Evolutionary conservation across 164 flowering plant species (phyloP).

Genomic region (Liriodendron chinense): DNA sequence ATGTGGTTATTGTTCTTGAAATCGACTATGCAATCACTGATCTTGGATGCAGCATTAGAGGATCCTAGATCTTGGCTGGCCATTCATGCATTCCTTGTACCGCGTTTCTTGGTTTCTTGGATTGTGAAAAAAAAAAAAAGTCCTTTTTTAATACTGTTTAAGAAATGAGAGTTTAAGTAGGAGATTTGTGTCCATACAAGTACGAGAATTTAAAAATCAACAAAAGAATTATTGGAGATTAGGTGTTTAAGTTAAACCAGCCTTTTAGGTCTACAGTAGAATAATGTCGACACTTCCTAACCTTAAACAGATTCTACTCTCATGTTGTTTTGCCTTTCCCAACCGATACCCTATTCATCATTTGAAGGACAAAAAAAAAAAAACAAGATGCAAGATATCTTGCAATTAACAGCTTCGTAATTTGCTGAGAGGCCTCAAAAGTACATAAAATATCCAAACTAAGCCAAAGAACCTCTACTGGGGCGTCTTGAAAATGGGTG

Average conservation of each 20-base stretch:
- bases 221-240: conserved; percentile 44
- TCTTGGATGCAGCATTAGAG: conserved; percentile 17
- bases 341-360: conserved; percentile 28
- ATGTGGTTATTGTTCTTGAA: conserved; percentile 18
- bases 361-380: not conserved
- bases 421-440: not conserved
- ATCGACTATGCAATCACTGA: conserved; percentile 22
- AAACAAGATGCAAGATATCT: not conserved
- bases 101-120: not conserved
- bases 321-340: conserved; percentile 61
- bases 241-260: conserved; percentile 66
- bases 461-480: not conserved
- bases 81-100: conserved; percentile 30
- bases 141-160: conserved; percentile 5
- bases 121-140: not conserved
- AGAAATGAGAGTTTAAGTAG: conserved; percentile 35
- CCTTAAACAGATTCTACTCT: conserved; percentile 35
- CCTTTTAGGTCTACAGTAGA: conserved; percentile 10
- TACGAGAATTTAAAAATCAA: conserved; percentile 9
- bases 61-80: conserved; percentile 38
- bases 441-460: not conserved
- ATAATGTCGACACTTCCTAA: conserved; percentile 38
- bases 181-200: conserved; percentile 15
- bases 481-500: not conserved
- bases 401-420: not conserved